Base-by-base conservation (phyloP, 495 filamentous ascomycete species). In the Talaromyces nanjingensis region DNA sequence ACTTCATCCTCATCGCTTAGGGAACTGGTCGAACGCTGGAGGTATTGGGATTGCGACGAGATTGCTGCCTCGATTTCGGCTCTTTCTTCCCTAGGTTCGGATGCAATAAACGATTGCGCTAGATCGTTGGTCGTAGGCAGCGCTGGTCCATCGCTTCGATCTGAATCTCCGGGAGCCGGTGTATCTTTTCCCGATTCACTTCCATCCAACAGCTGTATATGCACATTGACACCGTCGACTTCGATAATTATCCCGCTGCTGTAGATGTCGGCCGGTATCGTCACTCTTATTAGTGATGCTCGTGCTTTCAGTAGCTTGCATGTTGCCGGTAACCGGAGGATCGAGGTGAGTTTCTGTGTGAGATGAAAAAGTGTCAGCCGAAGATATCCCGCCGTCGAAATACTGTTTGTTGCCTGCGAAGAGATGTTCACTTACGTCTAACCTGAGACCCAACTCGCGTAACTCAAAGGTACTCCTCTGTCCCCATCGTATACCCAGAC, bases 71-170 rank as follows among this genome's bases (percentile, higher is more conserved):
- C 84, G 31, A 98, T 77, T 72, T 91, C 84, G 37, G 83, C 83
- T 67, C 86, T 89, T 69, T 94, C 90, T 62, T 89, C 84, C 49
- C 72, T 73, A 1, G 92, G 89, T 67, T 97, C 91, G 1, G 91
- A 84, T 66, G 91, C 83, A 14, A 98, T 79, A 74, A 97, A 97
- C 0, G 90, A 96, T 72, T 92, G 82, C 4, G 93, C 93, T 33
- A 98, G 81, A 63, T 93, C 88, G 65, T 87, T 83, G n/a, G 91
- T 85, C 16, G 89, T 91, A 3, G 91, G 91, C 11, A 96, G 60
- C 39, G 70, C 67, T 6, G 71, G 65, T 53, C 6, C 20, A 9
- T 37, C n/a, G 18, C 34, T 29, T 1, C 16, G 11, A 7, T 61
- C 25, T 29, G 22, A 25, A 24, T 56, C 27, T 25, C 27, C 62